Evolutionary conservation across 169 alveolate genomes (phyloP).

Genomic region (Pseudocohnilembus persalinus): DNA sequence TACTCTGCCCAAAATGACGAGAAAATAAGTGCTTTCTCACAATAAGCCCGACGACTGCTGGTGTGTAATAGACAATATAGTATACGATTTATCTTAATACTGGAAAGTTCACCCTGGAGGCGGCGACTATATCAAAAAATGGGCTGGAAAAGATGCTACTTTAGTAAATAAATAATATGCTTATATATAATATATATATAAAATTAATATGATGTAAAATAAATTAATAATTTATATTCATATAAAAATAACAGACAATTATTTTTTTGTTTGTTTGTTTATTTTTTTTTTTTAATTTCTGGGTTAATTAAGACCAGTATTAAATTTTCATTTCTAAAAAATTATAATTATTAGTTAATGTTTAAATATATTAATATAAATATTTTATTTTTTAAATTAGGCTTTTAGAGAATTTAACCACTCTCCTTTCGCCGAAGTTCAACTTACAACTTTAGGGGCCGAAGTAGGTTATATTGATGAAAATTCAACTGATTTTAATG

Average conservation of each 20-base stretch:
- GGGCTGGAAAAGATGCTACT: constrained; percentile 24
- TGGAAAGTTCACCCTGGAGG: constrained; percentile 22
- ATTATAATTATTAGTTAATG: no score
- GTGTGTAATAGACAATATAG: constrained; percentile 8
- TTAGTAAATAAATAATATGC: neutral
- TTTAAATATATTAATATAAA: no score
- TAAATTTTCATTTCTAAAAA: no score
- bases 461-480: neutral
- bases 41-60: constrained; percentile 23
- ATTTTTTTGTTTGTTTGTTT: no score
- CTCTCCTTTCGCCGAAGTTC: neutral
- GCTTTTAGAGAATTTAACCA: neutral
- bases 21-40: constrained; percentile 5
- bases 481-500: no score
- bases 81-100: constrained; percentile 8
- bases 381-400: neutral
- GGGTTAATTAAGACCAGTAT: no score
- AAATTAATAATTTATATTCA: no score
- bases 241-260: no score
- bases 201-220: no score
- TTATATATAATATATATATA: no score
- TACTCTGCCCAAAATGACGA: neutral
- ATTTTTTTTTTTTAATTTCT: no score
- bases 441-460: neutral
- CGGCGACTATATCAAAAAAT: neutral